A percentile compares a stretch with the other conserved stretches of the same genome.
These are phyloP conservation scores for Monilinia polystroma DNA, from an alignment of 2,329 filamentous ascomycete genomes.

Conservation along the genomic window DNA sequence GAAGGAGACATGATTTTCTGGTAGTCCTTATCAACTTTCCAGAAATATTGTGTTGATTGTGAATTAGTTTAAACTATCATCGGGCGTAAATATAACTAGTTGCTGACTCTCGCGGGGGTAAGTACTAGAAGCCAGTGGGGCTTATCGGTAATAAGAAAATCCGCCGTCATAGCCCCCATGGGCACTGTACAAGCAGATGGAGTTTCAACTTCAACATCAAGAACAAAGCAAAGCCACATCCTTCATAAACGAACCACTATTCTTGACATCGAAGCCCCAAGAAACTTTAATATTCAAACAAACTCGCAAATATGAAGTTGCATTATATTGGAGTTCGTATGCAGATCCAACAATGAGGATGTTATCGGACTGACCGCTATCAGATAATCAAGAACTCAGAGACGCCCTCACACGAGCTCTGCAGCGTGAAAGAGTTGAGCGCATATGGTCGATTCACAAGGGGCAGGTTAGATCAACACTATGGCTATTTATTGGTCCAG, in stretches of 20 bases:
- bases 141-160: slow-evolving; percentile 19
- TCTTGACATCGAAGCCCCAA: neutral
- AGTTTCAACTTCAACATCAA: slow-evolving; percentile 5
- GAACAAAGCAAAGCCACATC: slow-evolving; percentile 20
- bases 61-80: neutral
- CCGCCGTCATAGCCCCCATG: slow-evolving; percentile 20
- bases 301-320: slow-evolving; percentile 69
- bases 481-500: neutral
- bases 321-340: slow-evolving; percentile 77
- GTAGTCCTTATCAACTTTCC: neutral
- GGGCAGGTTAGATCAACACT: slow-evolving; percentile 11
- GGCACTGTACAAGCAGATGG: slow-evolving; percentile 8
- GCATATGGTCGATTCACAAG: slow-evolving; percentile 40
- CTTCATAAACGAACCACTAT: neutral
- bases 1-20: slow-evolving; percentile 16
- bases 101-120: neutral
- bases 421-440: slow-evolving; percentile 72
- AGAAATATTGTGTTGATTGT: neutral
- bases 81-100: neutral
- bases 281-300: neutral
- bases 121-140: slow-evolving; percentile 4
- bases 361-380: slow-evolving; percentile 33
- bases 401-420: slow-evolving; percentile 74
- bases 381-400: slow-evolving; percentile 80
- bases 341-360: slow-evolving; percentile 29